Conservation (phyloP, 371 early-diverging fungal genomes). For the Apophysomyces sp. region DNA sequence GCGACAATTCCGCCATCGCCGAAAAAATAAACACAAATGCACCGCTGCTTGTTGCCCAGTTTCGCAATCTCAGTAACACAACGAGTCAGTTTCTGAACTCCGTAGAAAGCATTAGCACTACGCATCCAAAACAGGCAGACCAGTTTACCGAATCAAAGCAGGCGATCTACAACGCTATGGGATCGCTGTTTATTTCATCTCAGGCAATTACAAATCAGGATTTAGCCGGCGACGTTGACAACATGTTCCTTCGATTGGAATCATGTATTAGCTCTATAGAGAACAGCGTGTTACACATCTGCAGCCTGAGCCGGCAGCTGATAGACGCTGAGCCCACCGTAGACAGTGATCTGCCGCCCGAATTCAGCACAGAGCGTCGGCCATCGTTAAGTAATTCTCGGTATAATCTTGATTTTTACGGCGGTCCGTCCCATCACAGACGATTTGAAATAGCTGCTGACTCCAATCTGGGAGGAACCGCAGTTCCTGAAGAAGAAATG, state of each 20-base stretch:
- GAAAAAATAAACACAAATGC: constrained; percentile 48
- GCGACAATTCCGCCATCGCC: constrained; percentile 9
- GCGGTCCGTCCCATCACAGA: neutral
- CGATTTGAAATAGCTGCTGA: neutral
- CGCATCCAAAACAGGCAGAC: constrained; percentile 10
- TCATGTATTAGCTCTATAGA: constrained; percentile 15
- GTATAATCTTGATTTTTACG: neutral
- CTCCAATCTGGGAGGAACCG: neutral
- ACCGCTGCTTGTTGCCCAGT: constrained; percentile 56
- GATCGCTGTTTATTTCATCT: constrained; percentile 65
- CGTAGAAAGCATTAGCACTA: constrained; percentile 29
- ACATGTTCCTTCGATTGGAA: constrained; percentile 20
- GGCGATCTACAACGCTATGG: constrained; percentile 67
- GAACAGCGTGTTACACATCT: constrained; percentile 15
- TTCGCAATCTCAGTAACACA: constrained; percentile 52
- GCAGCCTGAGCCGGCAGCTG: constrained; percentile 15
- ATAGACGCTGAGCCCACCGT: neutral
- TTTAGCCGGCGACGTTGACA: constrained; percentile 11
- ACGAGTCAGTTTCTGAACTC: constrained; percentile 42
- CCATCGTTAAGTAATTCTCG: neutral
- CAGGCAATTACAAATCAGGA: constrained; percentile 58
- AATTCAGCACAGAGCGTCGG: neutral
- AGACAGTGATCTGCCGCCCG: neutral
- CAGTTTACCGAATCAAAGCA: constrained; percentile 61
- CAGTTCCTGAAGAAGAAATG: neutral